These are phyloP conservation scores for Xylogone sp. DNA, from an alignment of 2,329 filamentous ascomycete species.

Conservation along the genomic window DNA sequence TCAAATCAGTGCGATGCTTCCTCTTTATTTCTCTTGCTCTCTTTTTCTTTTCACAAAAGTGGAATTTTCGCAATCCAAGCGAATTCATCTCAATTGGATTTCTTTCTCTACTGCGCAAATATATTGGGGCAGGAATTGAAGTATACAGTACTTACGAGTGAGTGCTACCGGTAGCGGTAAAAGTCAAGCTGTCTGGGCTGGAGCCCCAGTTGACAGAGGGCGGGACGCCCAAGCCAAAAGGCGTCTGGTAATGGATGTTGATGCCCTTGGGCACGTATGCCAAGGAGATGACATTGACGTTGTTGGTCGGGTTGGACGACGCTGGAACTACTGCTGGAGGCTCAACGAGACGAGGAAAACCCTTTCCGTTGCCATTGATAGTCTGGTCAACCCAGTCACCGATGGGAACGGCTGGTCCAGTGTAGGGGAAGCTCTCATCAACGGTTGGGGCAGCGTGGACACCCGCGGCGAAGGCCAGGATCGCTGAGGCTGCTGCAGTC, in stretches of 20 bases:
- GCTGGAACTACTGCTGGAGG: conserved; percentile 44
- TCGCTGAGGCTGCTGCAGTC: conserved; percentile 4
- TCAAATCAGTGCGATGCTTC: too few relatives aligned
- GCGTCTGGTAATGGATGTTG: conserved; percentile 50
- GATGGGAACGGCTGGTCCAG: conserved; percentile 42
- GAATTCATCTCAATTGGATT: too few relatives aligned
- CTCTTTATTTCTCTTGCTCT: too few relatives aligned
- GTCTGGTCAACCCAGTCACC: conserved; percentile 48
- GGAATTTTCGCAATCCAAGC: too few relatives aligned
- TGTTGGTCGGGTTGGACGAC: conserved; percentile 41
- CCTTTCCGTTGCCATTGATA: conserved; percentile 48
- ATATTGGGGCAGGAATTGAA: neutral
- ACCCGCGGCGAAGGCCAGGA: conserved; percentile 2
- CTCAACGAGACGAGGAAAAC: conserved; percentile 46
- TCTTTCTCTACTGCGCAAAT: too few relatives aligned
- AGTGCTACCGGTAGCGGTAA: conserved; percentile 33
- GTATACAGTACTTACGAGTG: conserved; percentile 31
- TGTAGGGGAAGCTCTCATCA: conserved; percentile 43
- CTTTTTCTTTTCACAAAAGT: too few relatives aligned
- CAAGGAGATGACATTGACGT: conserved; percentile 47
- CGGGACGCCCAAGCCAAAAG: conserved; percentile 43
- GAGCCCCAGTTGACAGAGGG: conserved; percentile 42
- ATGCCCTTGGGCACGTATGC: conserved; percentile 45
- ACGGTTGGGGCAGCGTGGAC: conserved; percentile 20
- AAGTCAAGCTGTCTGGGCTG: conserved; percentile 26